phyloP scores from a whole-genome alignment of 805 yeast species.

The Wickerhamiella allomyrinae region DNA sequence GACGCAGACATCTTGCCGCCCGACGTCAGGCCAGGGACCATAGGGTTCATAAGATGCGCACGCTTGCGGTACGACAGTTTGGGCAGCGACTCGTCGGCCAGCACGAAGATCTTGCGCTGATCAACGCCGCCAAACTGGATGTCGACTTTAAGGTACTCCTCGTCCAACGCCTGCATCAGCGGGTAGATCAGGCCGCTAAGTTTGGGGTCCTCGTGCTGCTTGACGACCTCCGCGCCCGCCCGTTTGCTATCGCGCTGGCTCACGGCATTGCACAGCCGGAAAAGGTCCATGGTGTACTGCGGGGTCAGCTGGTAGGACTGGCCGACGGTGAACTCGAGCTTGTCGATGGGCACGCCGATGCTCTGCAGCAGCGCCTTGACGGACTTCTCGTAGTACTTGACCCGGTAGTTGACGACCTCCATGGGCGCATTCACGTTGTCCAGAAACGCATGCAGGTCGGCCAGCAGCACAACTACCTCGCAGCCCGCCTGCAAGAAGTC shows the following conservation, averaged over 20 bases:
- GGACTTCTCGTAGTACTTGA: slow-evolving; percentile 70
- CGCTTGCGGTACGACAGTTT: slow-evolving; percentile 87
- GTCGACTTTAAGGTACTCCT: slow-evolving; percentile 74
- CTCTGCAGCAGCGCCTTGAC: slow-evolving; percentile 77
- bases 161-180: slow-evolving; percentile 97
- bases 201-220: slow-evolving; percentile 89
- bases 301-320: slow-evolving; percentile 73
- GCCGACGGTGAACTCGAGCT: slow-evolving; percentile 70
- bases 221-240: slow-evolving; percentile 99
- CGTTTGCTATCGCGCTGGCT: slow-evolving; percentile 94
- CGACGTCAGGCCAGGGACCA: slow-evolving; percentile 95
- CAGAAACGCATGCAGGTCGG: slow-evolving; percentile 91
- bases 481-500: slow-evolving; percentile 93
- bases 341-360: slow-evolving; percentile 84
- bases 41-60: slow-evolving; percentile 95
- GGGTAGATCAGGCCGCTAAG: slow-evolving; percentile 92
- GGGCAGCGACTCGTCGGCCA: slow-evolving; percentile 89
- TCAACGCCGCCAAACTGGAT: slow-evolving; percentile 98
- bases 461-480: slow-evolving; percentile 79
- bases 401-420: slow-evolving; percentile 79
- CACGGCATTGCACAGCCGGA: slow-evolving; percentile 68
- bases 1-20: slow-evolving; percentile 98
- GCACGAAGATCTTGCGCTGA: slow-evolving; percentile 91
- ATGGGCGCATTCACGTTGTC: slow-evolving; percentile 98
- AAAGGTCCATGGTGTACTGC: slow-evolving; percentile 78